phyloP scores from a whole-genome alignment of 768 basidiomycete genomes.

The Leccinum broughii region DNA sequence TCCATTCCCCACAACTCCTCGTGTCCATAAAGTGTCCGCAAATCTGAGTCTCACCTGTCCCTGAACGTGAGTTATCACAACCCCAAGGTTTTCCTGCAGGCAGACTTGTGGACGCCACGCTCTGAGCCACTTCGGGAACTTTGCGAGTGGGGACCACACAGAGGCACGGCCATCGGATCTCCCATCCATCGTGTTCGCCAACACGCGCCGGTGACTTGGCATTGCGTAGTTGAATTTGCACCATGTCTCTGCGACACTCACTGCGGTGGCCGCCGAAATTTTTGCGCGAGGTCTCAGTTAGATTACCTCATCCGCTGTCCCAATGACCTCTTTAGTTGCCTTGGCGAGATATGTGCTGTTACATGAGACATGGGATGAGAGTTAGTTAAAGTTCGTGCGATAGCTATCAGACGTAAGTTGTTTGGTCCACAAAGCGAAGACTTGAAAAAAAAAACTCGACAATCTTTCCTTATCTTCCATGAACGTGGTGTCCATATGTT shows the following conservation, averaged over 20 bases:
- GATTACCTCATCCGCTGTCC: constrained; percentile 14
- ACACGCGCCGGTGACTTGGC: constrained; percentile 16
- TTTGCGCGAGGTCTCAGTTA: not conserved
- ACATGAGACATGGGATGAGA: not conserved
- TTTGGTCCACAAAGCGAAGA: not conserved
- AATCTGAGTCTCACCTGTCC: constrained; percentile 8
- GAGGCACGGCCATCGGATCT: constrained; percentile 26
- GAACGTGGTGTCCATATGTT: not conserved
- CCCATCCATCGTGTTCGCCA: constrained; percentile 19
- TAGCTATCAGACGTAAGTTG: constrained; percentile 10
- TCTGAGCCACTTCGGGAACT: constrained; percentile 8
- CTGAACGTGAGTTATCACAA: constrained; percentile 14
- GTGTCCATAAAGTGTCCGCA: constrained; percentile 12
- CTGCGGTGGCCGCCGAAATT: not conserved
- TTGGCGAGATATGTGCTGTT: not conserved
- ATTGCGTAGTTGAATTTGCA: constrained; percentile 13
- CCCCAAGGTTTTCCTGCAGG: constrained; percentile 23
- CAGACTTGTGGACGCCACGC: constrained; percentile 27
- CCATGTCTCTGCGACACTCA: not conserved
- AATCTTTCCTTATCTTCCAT: constrained; percentile 2
- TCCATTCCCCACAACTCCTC: constrained; percentile 14
- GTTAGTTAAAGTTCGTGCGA: constrained; percentile 2
- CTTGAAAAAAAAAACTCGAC: not conserved
- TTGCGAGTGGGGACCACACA: constrained; percentile 8
- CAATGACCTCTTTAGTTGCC: not conserved